Evolutionary conservation across 805 yeast species (phyloP), one percentile per base, ranked within the genome.

Genomic region (Komagataella kurtzmanii): DNA sequence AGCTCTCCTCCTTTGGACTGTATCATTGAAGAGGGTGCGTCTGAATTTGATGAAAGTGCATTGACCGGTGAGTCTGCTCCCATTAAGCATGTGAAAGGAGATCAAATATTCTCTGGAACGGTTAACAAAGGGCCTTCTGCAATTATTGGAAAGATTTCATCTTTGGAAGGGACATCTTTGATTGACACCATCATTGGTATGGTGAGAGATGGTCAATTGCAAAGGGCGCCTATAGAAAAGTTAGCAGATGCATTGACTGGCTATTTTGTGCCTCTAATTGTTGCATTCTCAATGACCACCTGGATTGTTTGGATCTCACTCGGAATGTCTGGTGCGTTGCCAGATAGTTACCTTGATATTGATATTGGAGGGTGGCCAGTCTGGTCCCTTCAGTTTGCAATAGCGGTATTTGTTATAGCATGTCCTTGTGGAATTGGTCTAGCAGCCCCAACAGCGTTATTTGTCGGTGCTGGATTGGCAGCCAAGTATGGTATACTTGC

Each of bases 371-470:
- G 88, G 0, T 84, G 90, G 88, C 68, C 76, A 0, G 76, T 84
- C 10, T 85, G 91, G 89, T 81, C 90, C 0, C 69, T 85, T 52
- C 82, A 84, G 57, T 85, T 85, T 65, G 79, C 89, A 1, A 82
- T 85, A 56, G 78, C 90, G 0, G 91, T 86, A 1, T 84, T 85
- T 66, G 91, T 85, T 1, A 79, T 85, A 50, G 91, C 91, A 0
- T 85, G 95, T 61, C 95, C 95, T 1, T 85, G 93, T 69, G 95
- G 91, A 1, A 77, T 85, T 57, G 93, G 91, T 1, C 68, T 85
- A 19, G 93, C 93, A 21, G 93, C 91, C 1, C 93, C 93, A 1
- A 85, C 91, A 1, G 91, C 93, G 0, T 62, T 85, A 45, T 84
- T 82, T 68, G 88, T 85, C 10, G 93, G 93, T 2, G 72, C 88